A percentile compares a stretch with the other conserved stretches of the same genome.
These are phyloP conservation scores for Umbilicus rupestris DNA, from an alignment of 164 flowering plant genomes.

Conservation along the genomic window DNA sequence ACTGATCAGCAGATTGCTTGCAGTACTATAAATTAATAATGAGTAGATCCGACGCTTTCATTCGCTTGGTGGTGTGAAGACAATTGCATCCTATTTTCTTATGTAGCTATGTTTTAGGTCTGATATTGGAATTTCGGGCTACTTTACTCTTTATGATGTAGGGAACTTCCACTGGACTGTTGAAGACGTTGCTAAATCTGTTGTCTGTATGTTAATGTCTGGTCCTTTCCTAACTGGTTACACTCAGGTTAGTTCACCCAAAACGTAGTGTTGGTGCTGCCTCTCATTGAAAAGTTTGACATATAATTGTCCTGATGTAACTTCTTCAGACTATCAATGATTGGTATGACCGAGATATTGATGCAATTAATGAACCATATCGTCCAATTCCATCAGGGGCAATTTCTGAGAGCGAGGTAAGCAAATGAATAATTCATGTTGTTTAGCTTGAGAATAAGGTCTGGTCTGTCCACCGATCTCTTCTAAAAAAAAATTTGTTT, in stretches of 20 bases:
- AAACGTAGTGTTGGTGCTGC: not conserved
- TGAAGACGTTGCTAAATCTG: slow-evolving; percentile 87
- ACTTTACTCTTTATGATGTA: slow-evolving; percentile 17
- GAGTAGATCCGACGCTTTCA: too few species aligned
- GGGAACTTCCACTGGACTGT: slow-evolving; percentile 90
- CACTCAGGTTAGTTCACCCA: slow-evolving; percentile 52
- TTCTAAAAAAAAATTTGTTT: not conserved
- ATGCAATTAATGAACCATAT: slow-evolving; percentile 95
- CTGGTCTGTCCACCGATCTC: not conserved
- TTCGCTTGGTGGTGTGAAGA: too few species aligned
- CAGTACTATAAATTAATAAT: too few species aligned
- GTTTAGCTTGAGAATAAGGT: not conserved
- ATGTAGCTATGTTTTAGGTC: not conserved
- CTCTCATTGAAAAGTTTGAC: slow-evolving; percentile 8
- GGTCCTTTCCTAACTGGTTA: slow-evolving; percentile 93
- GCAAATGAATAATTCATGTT: slow-evolving; percentile 1
- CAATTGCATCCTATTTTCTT: not conserved
- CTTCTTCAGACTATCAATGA: slow-evolving; percentile 75
- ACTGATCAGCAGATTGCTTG: too few species aligned
- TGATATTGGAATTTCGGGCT: not conserved
- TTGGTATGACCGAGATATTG: slow-evolving; percentile 94
- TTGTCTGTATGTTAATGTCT: slow-evolving; percentile 87
- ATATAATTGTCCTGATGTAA: slow-evolving; percentile 4
- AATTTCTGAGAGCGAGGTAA: slow-evolving; percentile 80
- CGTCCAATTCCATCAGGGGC: slow-evolving; percentile 98